Base-by-base conservation (phyloP, 1,284 basidiomycete genomes). In the Puccinia triticina region DNA sequence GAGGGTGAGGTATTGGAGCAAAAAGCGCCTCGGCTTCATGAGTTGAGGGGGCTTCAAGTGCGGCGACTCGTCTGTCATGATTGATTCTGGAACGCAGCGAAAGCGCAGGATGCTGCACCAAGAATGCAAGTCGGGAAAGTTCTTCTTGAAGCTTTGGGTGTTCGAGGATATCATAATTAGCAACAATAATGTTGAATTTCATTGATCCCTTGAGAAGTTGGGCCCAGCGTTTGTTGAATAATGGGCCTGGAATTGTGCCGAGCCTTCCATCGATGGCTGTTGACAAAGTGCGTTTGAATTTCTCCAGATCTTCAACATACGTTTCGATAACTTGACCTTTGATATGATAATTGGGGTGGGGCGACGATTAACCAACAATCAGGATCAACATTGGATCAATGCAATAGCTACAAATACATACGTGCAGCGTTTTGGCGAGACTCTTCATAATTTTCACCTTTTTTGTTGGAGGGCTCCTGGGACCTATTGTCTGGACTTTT, bases 231-330 rank as follows among this genome's bases (percentile, higher is more conserved):
- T 61, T 11, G 4, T 61, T 3, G 59, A 61, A 61, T 4, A 10
- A 1, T 12, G 8, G 18, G 59, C 10, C 29, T 11, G n/a, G 26
- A 5, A n/a, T 2, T 59, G 26, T 26, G 3, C 8, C 3, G 16
- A 29, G 3, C 59, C 59, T 61, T 34, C 34, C 10, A 14, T 59
- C 55, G n/a, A 21, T 59, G 53, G 53, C 53, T 18, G 53, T 59
- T 16, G 29, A 61, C 59, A 61, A 18, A 61, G 29, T 61, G 12
- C 34, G 1, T 32, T 34, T 61, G 29, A 61, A 32, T 61, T 61
- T 61, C 59, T 61, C 59, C 26, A 61, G 59, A 34, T 61, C 59
- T 34, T 61, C 29, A 61, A 61, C 57, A 59, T 59, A 59, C n/a
- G 23, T n/a, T 61, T 61, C 29, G 29, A 61, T 8, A 3, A 61